A percentile compares a stretch with the other conserved stretches of the same genome.
phyloP scores from a whole-genome alignment of 495 filamentous ascomycete genomes.

The Daldinia bambusicola region DNA sequence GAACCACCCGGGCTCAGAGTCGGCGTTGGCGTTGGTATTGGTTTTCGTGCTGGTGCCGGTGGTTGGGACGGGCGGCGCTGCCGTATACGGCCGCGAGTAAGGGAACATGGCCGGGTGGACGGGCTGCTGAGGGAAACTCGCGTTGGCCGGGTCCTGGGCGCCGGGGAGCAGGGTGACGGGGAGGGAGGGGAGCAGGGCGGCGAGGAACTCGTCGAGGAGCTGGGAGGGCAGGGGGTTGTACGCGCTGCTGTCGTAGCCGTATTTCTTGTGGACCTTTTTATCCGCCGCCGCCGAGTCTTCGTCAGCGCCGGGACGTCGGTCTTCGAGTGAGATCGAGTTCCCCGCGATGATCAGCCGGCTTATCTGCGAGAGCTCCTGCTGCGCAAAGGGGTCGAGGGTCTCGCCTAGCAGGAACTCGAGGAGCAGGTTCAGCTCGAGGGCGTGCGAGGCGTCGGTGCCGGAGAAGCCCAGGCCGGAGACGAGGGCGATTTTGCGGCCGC shows the following conservation, averaged over 20 bases:
- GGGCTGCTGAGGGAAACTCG: constrained; percentile 81
- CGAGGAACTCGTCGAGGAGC: constrained; percentile 84
- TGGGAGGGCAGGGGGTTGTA: constrained; percentile 88
- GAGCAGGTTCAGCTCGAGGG: constrained; percentile 77
- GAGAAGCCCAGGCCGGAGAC: constrained; percentile 88
- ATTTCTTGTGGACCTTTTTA: constrained; percentile 72
- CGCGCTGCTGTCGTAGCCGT: constrained; percentile 88
- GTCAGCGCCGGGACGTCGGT: constrained; percentile 41
- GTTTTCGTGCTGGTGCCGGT: no score
- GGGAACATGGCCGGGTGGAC: constrained; percentile 88
- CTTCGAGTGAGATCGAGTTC: constrained; percentile 74
- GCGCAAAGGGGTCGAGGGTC: constrained; percentile 64
- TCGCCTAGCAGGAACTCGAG: constrained; percentile 91
- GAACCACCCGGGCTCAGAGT: constrained; percentile 75
- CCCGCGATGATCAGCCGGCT: constrained; percentile 90
- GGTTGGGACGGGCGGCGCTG: constrained; percentile 58
- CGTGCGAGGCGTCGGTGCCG: constrained; percentile 73
- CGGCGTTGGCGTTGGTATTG: constrained; percentile 44
- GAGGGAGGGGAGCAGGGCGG: constrained; percentile 80
- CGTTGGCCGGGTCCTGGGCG: constrained; percentile 79
- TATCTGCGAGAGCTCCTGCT: constrained; percentile 72
- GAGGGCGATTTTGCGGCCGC: constrained; percentile 79
- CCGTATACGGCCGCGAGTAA: constrained; percentile 72
- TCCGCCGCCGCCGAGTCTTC: constrained; percentile 46
- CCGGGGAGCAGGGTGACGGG: constrained; percentile 85